Evolutionary conservation across 768 basidiomycete genomes (phyloP).

Genomic region (Lactifluus hygrophoroides): DNA sequence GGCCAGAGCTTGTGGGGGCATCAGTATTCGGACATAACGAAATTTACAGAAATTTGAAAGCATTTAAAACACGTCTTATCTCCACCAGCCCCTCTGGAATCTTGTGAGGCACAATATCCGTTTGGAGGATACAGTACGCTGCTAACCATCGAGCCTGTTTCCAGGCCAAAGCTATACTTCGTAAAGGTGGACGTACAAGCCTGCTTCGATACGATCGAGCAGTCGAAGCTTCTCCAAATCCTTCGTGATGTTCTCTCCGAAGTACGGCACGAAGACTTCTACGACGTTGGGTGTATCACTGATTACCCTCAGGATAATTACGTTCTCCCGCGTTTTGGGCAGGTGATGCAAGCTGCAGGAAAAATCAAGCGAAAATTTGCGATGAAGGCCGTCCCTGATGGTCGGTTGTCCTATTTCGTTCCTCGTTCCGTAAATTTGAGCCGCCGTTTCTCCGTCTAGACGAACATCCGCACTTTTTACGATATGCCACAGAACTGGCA

Average conservation of each 20-base stretch:
- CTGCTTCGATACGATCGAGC: constrained; percentile 95
- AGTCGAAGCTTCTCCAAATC: constrained; percentile 73
- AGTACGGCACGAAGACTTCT: constrained; percentile 29
- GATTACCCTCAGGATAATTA: constrained; percentile 52
- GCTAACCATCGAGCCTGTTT: background rate
- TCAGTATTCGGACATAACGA: constrained; percentile 81
- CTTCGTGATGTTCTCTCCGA: constrained; percentile 65
- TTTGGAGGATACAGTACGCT: background rate
- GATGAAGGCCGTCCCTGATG: constrained; percentile 58
- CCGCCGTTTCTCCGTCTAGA: constrained; percentile 34
- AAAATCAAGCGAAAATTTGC: constrained; percentile 49
- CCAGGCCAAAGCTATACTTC: constrained; percentile 84
- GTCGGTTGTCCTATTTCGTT: constrained; percentile 30
- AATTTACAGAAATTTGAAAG: constrained; percentile 65
- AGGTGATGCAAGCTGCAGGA: constrained; percentile 48
- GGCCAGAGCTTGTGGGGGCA: constrained; percentile 60
- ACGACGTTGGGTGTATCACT: background rate
- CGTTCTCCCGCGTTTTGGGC: constrained; percentile 59
- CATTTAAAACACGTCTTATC: constrained; percentile 50
- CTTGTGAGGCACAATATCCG: constrained; percentile 36
- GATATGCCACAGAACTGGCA: constrained; percentile 62
- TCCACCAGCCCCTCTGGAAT: constrained; percentile 32
- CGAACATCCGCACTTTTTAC: constrained; percentile 67
- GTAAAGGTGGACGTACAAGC: constrained; percentile 95
- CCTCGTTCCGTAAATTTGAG: background rate